phyloP scores from a whole-genome alignment of 352 stramenopile species.

The Phytophthora pseudosyringae region DNA sequence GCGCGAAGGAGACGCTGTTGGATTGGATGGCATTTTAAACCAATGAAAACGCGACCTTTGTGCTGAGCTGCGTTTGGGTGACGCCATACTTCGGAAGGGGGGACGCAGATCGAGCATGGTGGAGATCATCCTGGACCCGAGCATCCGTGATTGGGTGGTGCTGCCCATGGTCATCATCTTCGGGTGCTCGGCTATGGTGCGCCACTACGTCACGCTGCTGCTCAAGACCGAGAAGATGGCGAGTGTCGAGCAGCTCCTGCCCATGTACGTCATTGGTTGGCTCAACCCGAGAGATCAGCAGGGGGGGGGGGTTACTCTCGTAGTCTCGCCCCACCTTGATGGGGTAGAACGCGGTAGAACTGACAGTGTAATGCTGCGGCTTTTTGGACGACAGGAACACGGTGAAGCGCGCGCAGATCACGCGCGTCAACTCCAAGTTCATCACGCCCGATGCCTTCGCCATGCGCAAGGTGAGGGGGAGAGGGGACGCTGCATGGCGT shows the following conservation, averaged over 20 bases:
- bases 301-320: neutral
- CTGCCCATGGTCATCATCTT: conserved; percentile 98
- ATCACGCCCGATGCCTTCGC: conserved; percentile 82
- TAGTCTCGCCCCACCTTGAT: conserved; percentile 2
- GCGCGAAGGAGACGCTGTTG: neutral
- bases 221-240: conserved; percentile 87
- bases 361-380: neutral
- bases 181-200: conserved; percentile 83
- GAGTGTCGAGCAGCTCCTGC: conserved; percentile 72
- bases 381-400: conserved; percentile 70
- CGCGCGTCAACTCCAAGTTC: conserved; percentile 92
- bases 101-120: conserved; percentile 49
- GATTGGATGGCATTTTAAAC: conserved; percentile 19
- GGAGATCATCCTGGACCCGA: conserved; percentile 93
- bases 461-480: conserved; percentile 79
- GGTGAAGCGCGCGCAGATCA: conserved; percentile 81
- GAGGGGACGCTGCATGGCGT: neutral
- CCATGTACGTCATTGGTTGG: conserved; percentile 56
- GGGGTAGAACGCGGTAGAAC: neutral
- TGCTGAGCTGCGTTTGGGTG: neutral
- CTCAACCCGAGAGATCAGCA: neutral
- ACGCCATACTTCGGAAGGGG: conserved; percentile 3
- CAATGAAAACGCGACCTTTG: conserved; percentile 5
- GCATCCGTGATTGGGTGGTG: conserved; percentile 96
- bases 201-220: conserved; percentile 86